Percentiles rank a stretch among this genome's conserved stretches.
Evolutionary conservation across 1,284 basidiomycete genomes (phyloP).

Genomic region (Tetrapyrgos nigripes): DNA sequence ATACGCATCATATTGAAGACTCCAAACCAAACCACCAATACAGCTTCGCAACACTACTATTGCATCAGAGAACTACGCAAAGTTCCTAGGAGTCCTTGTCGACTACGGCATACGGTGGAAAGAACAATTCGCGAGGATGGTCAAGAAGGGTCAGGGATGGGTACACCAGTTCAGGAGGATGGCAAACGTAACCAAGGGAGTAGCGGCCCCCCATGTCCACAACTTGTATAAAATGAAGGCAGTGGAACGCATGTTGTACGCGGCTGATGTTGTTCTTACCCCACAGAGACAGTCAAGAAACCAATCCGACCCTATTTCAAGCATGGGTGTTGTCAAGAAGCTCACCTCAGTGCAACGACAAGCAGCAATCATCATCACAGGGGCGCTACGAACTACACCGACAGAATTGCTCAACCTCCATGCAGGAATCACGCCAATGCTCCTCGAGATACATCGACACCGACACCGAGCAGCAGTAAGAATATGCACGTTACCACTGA

Average conservation of each 20-base stretch:
- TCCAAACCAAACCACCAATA: no score
- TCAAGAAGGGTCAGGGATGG: conserved; percentile 5
- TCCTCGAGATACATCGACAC: not conserved
- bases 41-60: no score
- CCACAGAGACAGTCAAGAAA: not conserved
- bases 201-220: not conserved
- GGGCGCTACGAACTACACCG: not conserved
- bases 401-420: conserved; percentile 8
- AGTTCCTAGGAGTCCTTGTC: not conserved
- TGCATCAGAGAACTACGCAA: not conserved
- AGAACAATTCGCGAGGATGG: not conserved
- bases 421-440: not conserved
- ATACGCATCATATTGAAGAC: not conserved
- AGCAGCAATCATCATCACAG: not conserved
- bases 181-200: not conserved
- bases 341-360: not conserved
- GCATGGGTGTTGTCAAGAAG: not conserved
- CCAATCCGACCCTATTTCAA: not conserved
- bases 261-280: not conserved
- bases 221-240: not conserved
- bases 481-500: not conserved
- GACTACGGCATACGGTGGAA: not conserved
- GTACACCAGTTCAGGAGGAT: not conserved
- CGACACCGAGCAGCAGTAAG: not conserved
- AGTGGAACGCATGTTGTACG: conserved; percentile 1